Base-by-base conservation (phyloP, 2,329 filamentous ascomycete genomes). In the Curvularia sp. region DNA sequence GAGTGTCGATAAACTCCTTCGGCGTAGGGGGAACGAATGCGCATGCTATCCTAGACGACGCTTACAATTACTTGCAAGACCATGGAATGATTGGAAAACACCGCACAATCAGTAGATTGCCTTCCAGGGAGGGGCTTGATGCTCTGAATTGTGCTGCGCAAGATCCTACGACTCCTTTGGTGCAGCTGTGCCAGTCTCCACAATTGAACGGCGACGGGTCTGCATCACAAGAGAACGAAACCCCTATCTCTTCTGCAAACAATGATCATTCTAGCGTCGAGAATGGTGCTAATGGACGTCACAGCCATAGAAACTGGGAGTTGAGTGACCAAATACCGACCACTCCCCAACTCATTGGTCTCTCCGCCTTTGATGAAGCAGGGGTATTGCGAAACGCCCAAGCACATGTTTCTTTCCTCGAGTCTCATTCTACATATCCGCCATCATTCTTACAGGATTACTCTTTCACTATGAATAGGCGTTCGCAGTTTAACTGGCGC, bases 1-100 rank as follows among this genome's bases (percentile, higher is more conserved):
- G 64, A 45, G 63, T 59, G 1, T 56, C 53, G n/a, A 43, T 67
- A 25, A 65, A 65, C 32, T 60, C 53, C 0, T 80, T 80, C 60
- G 79, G 76, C 2, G 19, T 38, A 18, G 53, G 53, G 2, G 53
- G 53, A 18, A 50, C 53, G 19, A 55, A 46, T 30, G 27, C 39
- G 8, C 53, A 55, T 45, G 53, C 39, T 28, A 55, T 55, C 27
- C 19, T 54, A 3, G 52, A 0, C 77, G 67, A 39, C 19, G 48
- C 48, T 7, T 28, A 50, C n/a, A 27, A 50, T 15, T 39, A 50
- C 10, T 12, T 49, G 13, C 13, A 15, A 38, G 23, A 39, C 21
- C 48, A 41, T 50, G n/a, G n/a, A n/a, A 5, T 39, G 32, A 25
- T 15, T 23, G 34, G 32, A 7, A 50, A 50, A 13, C 48, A 50